Base-by-base conservation (phyloP, 768 basidiomycete genomes). In the Amanita pseudoporphyria region DNA sequence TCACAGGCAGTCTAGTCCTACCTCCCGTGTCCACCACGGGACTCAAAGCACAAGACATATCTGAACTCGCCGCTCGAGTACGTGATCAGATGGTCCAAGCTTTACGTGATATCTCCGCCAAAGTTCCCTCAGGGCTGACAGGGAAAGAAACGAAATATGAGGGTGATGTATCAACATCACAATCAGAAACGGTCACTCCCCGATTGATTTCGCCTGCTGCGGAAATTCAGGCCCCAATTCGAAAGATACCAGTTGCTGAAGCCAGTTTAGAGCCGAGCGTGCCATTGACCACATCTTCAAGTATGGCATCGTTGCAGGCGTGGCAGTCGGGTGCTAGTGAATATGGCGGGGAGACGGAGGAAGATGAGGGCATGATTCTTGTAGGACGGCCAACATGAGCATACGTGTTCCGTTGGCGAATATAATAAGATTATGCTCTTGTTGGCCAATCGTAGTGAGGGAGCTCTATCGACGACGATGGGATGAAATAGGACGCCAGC, bases 311-410 rank as follows among this genome's bases (percentile, higher is more conserved):
- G 47, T 62, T 53, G 32, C 71, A 64, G 54, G 58, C 60, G 40
- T 66, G 72, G 45, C 67, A 63, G 22, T 67, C 65, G 33, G 68
- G 72, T 28, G 67, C 69, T 38, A 87, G 82, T 54, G 82, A 82
- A 60, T 74, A 75, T 54, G 83, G 82, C 7, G 70, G 69, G 19
- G 86, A 87, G 57, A 89, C 87, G 33, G 87, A 91, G 60, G 82
- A 84, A 59, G 87, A 91, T 51, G 87, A 90, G 58, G 87, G 84
- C 5, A 82, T 89, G 81, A 77, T 90, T 52, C 62, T 89, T 24
- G 80, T 90, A 45, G 82, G 79, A 35, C 73, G 81, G 51, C 86
- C 85, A 30, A 39, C 60, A 47, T 65, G 56, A 39, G 9, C 18
- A 19, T 14, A 21, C 28, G 39, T 32, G 31, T 36, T n/a, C 28